Base-by-base conservation (phyloP, 2,329 filamentous ascomycete genomes). In the Cordyceps cicadae region DNA sequence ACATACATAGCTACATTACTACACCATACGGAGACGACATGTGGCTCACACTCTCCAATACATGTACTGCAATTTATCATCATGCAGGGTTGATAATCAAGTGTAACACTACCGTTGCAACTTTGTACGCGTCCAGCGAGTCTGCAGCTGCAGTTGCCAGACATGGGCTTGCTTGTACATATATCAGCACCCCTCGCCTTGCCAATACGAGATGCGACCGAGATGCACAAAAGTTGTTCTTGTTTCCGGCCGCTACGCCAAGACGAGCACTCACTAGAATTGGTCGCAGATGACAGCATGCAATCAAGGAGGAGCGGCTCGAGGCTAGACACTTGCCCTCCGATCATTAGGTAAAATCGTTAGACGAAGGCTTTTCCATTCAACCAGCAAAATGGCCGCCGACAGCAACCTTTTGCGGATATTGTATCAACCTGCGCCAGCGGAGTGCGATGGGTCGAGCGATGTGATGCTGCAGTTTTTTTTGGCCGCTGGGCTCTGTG, bases 391-490 rank as follows among this genome's bases (percentile, higher is more conserved):
- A 39, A 14, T 37, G 11, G 19, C 12, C 11, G 37, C 46, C 41
- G 24, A 34, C 21, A 46, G 19, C 34, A 15, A 8, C 17, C 21
- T 57, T 29, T 37, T 24, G 52, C 19, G 6, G 55, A 58, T 43
- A 14, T 32, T 8, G 46, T 21, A 58, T 58, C 32, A 9, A 34
- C 32, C 49, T 59, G 50, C 24, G 17, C 17, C 48, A 59, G 49
- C 3, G 9, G 39, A 29, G 56, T 49, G 56, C n/a, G 56, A 49
- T 39, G 37, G 6, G 26, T 24, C 7, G 24, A 34, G 39, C 56
- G 49, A 52, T 59, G 56, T 53, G 56, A 53, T 59, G 49, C 55
- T 57, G 54, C 54, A 56, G 26, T 21, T 34, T 19, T 45, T 1
- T 2, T 9, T n/a, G 24, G 24, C 32, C 48, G 15, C 15, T 17